phyloP scores from a whole-genome alignment of 345 rosid species.

The Erodium maritimum region DNA sequence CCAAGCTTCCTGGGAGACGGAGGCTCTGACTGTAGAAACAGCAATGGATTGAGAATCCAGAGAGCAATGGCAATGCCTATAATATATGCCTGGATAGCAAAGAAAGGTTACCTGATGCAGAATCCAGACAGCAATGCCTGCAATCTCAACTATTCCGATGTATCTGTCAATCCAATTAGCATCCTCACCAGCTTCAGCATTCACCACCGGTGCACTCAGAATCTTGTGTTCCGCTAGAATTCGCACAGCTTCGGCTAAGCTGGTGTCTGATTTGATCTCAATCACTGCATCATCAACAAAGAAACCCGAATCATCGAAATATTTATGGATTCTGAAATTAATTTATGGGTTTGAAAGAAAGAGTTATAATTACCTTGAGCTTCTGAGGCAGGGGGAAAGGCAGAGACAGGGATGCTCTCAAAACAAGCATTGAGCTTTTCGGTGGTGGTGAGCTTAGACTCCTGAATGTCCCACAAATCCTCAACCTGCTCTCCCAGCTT shows the following conservation, averaged over 20 bases:
- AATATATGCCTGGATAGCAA: too few relatives aligned
- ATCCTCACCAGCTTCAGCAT: constrained; percentile 72
- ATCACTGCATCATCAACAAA: constrained; percentile 52
- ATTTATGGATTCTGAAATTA: too few relatives aligned
- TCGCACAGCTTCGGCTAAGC: constrained; percentile 79
- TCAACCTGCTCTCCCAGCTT: constrained; percentile 84
- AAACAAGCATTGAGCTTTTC: constrained; percentile 97
- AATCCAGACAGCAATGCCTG: constrained; percentile 95
- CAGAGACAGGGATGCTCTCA: constrained; percentile 78
- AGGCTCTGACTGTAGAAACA: constrained; percentile 96
- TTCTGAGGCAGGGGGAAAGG: constrained; percentile 62
- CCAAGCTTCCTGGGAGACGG: constrained; percentile 79
- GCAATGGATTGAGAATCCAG: too few relatives aligned
- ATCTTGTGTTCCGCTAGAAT: constrained; percentile 52
- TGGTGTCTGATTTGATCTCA: constrained; percentile 74
- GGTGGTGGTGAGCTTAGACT: constrained; percentile 57
- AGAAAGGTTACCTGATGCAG: constrained; percentile 92
- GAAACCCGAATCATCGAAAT: too few relatives aligned
- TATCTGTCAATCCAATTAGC: constrained; percentile 92
- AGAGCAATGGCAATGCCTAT: too few relatives aligned
- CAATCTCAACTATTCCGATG: constrained; percentile 86
- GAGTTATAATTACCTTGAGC: constrained; percentile 46
- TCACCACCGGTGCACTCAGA: constrained; percentile 76
- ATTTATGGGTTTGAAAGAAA: too few relatives aligned
- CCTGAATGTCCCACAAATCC: constrained; percentile 83